Evolutionary conservation across 2,329 filamentous ascomycete genomes (phyloP), one percentile per base, ranked within the genome.

Genomic region (Penicillium sp.): DNA sequence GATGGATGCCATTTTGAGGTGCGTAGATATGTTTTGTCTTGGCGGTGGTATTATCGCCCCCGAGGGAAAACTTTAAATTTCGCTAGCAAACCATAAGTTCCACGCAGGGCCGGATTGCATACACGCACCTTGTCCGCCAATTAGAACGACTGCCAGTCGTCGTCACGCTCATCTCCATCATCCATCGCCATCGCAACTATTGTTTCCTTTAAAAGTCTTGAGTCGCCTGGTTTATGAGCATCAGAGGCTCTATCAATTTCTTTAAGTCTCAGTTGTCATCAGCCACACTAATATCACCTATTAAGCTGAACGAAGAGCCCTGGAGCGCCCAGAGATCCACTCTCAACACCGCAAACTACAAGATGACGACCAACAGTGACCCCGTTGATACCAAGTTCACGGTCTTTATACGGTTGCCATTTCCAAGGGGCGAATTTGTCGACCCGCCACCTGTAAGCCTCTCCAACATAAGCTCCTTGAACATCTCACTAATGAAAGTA

Each of bases 381-480:
- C 27, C 51, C 7, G 42, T 40, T 16, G 42, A 62, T 7, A 55
- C 60, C 40, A 65, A 74, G 52, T 78, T 78, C 70, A 96, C 90
- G 13, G 86, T 96, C 56, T 90, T 96, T 67, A 84, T 99, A 60
- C 84, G 92, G 59, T 82, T 97, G n/a, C 94, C 94, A 23, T 95
- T 96, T 67, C 84, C 88, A 34, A 84, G 94, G 53, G 88, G 89
- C 38, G 85, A 89, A 66, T 99, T 99, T 76, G 83, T 92, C 58
- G 93, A 99, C 74, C 94, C 94, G 53, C 89, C 90, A 43, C 86
- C 88, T 61, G 92, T 92, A 81, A 70, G 82, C 70, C 30, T 47
- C 23, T 36, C 27, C 9, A 52, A 10, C 18, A 36, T 7, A 34
- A 16, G 14, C 47, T 26, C 29, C 46, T 53, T 61, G 53, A 11